These are phyloP conservation scores for Coemansia sp. DNA, from an alignment of 192 early-diverging fungal species.

Conservation along the genomic window DNA sequence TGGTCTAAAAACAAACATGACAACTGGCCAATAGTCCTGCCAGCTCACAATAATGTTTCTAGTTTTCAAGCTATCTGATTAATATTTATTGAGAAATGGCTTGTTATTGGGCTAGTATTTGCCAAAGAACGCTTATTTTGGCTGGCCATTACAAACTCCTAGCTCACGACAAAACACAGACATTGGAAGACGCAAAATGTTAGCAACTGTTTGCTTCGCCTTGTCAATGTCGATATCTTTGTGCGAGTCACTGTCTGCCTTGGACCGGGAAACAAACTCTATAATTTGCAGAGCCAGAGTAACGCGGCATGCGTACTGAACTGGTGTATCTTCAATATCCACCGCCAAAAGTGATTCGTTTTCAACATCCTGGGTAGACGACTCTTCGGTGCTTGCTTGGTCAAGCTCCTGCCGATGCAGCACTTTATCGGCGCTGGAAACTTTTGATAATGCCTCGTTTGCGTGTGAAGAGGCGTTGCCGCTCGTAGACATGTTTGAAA, in stretches of 20 bases:
- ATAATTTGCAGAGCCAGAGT: constrained; percentile 52
- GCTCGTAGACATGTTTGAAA: constrained; percentile 8
- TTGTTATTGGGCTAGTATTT: too few species aligned
- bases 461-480: background rate
- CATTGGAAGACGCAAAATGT: constrained; percentile 30
- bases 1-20: too few species aligned
- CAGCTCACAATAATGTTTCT: too few species aligned
- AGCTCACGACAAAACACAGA: constrained; percentile 18
- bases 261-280: constrained; percentile 28
- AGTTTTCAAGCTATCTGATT: too few species aligned
- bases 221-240: constrained; percentile 15
- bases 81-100: too few species aligned
- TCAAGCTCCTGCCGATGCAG: background rate
- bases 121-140: too few species aligned
- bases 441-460: background rate
- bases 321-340: constrained; percentile 54
- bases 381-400: background rate
- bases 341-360: constrained; percentile 26
- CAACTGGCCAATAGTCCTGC: too few species aligned
- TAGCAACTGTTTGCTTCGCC: constrained; percentile 35
- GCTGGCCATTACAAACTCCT: too few species aligned
- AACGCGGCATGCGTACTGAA: constrained; percentile 50
- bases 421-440: background rate
- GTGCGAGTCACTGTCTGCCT: background rate
- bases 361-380: background rate